phyloP scores from a whole-genome alignment of 2,329 filamentous ascomycete genomes.

The Diaporthe ampelina region DNA sequence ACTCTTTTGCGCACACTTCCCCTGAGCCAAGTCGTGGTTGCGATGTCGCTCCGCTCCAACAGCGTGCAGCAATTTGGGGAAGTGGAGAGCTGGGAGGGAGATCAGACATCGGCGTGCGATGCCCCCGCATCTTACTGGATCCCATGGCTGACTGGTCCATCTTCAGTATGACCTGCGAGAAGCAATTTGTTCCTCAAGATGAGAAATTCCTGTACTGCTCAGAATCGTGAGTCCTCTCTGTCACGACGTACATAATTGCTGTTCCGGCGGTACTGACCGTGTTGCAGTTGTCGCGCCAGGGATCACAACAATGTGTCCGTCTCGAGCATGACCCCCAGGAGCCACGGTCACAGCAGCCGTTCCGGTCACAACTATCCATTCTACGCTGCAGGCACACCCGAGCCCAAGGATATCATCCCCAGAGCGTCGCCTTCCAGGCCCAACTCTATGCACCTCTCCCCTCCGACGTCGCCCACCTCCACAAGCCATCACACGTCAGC shows the following conservation, averaged over 20 bases:
- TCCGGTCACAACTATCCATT: constrained; percentile 56
- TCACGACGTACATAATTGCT: constrained; percentile 24
- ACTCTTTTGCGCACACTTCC: background rate
- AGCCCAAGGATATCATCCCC: constrained; percentile 74
- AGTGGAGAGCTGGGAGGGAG: background rate
- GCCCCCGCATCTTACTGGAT: constrained; percentile 49
- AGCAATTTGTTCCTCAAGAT: constrained; percentile 72
- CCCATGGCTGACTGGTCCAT: constrained; percentile 47
- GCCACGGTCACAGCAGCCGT: constrained; percentile 26
- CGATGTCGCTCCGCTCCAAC: background rate
- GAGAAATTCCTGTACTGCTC: constrained; percentile 74
- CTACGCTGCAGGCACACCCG: constrained; percentile 61
- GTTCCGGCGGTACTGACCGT: constrained; percentile 42
- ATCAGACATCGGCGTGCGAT: constrained; percentile 42
- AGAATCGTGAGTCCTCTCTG: constrained; percentile 64
- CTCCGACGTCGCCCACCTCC: constrained; percentile 64
- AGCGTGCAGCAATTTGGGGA: background rate
- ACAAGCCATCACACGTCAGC: constrained; percentile 63
- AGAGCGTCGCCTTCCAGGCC: constrained; percentile 74
- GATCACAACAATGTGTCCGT: constrained; percentile 60
- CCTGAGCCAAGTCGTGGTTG: background rate
- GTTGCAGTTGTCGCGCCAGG: constrained; percentile 65
- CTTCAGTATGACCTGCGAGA: constrained; percentile 75
- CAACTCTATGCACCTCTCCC: constrained; percentile 67
- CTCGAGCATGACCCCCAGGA: constrained; percentile 44